phyloP scores from a whole-genome alignment of 164 flowering plant species.

The Chimonanthus praecox region DNA sequence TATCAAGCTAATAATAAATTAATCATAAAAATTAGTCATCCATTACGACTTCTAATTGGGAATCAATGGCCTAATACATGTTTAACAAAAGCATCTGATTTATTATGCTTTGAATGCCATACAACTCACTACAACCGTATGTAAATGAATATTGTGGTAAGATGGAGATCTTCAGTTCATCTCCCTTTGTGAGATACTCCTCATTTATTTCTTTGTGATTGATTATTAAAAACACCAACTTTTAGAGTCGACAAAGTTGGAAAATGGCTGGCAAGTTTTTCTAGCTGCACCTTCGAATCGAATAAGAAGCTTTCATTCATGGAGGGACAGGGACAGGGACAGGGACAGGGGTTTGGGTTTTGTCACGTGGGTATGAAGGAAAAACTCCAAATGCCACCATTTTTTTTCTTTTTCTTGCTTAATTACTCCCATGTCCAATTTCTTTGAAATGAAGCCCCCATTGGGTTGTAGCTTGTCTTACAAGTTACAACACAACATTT shows the following conservation, averaged over 20 bases:
- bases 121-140: constrained; percentile 3
- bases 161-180: not conserved
- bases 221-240: constrained; percentile 8
- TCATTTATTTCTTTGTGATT: not conserved
- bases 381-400: not conserved
- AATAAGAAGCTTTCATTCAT: constrained; percentile 4
- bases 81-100: constrained; percentile 6
- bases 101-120: constrained; percentile 2
- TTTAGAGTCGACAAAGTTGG: constrained; percentile 3
- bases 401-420: not conserved
- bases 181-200: not conserved
- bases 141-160: not conserved
- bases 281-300: constrained; percentile 1
- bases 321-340: constrained; percentile 1
- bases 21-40: not conserved
- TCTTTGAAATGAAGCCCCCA: not conserved
- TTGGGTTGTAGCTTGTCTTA: no score
- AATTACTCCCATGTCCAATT: not conserved
- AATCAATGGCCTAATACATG: not conserved
- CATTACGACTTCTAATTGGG: not conserved
- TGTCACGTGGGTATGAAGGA: constrained; percentile 1
- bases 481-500: no score
- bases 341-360: not conserved
- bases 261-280: constrained; percentile 9
- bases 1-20: not conserved